Evolutionary conservation across 2,329 filamentous ascomycete genomes (phyloP).

Genomic region (Nigrospora sphaerica): DNA sequence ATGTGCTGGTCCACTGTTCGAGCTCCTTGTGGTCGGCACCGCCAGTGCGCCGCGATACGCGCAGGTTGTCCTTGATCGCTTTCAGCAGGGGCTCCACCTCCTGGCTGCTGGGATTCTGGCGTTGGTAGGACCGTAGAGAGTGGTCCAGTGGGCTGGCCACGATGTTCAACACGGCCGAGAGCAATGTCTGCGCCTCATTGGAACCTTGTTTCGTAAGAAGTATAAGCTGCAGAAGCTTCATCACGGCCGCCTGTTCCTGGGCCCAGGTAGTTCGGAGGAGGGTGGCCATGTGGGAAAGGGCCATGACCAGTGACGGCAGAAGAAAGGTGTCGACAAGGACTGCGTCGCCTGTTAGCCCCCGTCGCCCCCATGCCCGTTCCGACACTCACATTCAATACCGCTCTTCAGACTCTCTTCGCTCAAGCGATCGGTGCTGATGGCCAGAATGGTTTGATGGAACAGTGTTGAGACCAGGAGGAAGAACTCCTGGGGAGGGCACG

Average conservation of each 20-base stretch:
- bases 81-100: constrained; percentile 64
- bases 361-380: constrained; percentile 7
- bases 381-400: constrained; percentile 63
- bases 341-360: constrained; percentile 21
- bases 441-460: constrained; percentile 68
- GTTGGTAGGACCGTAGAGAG: constrained; percentile 59
- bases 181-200: constrained; percentile 63
- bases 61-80: constrained; percentile 55
- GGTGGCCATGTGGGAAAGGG: constrained; percentile 63
- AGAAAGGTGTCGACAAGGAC: constrained; percentile 75
- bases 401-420: constrained; percentile 64
- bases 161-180: constrained; percentile 64
- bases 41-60: constrained; percentile 52
- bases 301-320: constrained; percentile 69
- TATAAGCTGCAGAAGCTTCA: constrained; percentile 67
- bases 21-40: constrained; percentile 60
- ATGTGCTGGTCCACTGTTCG: constrained; percentile 56
- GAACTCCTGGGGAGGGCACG: constrained; percentile 76
- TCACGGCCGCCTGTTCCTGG: constrained; percentile 58
- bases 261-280: constrained; percentile 60
- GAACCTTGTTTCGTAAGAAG: constrained; percentile 65
- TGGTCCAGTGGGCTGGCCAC: constrained; percentile 63
- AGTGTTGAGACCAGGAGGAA: constrained; percentile 71
- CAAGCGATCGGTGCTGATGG: constrained; percentile 57
- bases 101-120: constrained; percentile 58